Evolutionary conservation across 2,329 filamentous ascomycete species (phyloP).

Genomic region (Aschersonia sp.): DNA sequence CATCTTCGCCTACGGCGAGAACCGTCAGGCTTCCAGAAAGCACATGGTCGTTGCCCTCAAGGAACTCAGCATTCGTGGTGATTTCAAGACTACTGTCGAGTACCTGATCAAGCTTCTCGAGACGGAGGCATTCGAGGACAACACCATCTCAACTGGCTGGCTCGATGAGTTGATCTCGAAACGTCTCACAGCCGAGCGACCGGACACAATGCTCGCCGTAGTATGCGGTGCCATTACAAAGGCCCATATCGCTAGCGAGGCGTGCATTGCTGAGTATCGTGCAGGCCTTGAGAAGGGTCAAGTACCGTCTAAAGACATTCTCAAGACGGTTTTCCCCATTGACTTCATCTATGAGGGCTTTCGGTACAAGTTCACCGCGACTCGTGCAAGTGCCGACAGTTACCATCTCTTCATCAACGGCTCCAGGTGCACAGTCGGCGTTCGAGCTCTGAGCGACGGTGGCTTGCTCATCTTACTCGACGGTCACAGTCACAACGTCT

Average conservation of each 20-base stretch:
- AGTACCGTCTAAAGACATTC: conserved; percentile 86
- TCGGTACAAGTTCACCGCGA: conserved; percentile 97
- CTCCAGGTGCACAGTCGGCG: conserved; percentile 86
- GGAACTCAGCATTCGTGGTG: conserved; percentile 97
- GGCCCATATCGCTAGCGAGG: conserved; percentile 87
- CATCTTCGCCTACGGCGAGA: conserved; percentile 98
- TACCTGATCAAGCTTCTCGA: conserved; percentile 98
- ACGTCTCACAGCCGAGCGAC: conserved; percentile 89
- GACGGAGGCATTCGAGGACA: conserved; percentile 95
- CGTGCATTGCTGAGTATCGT: conserved; percentile 74
- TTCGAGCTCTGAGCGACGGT: conserved; percentile 84
- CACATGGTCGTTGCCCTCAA: conserved; percentile 99
- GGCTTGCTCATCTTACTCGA: conserved; percentile 81
- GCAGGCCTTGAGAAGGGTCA: conserved; percentile 90
- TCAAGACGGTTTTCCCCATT: conserved; percentile 94
- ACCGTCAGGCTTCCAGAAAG: conserved; percentile 86
- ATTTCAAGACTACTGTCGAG: conserved; percentile 96
- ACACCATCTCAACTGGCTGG: conserved; percentile 98
- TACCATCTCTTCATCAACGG: conserved; percentile 99
- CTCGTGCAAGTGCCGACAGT: conserved; percentile 78
- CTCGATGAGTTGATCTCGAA: conserved; percentile 97
- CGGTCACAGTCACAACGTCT: conserved; percentile 92
- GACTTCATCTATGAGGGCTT: conserved; percentile 97
- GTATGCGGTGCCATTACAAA: conserved; percentile 91
- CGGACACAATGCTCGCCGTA: conserved; percentile 85